Base-by-base conservation (phyloP, 2,329 filamentous ascomycete genomes). In the Pyrenochaeta sp. region DNA sequence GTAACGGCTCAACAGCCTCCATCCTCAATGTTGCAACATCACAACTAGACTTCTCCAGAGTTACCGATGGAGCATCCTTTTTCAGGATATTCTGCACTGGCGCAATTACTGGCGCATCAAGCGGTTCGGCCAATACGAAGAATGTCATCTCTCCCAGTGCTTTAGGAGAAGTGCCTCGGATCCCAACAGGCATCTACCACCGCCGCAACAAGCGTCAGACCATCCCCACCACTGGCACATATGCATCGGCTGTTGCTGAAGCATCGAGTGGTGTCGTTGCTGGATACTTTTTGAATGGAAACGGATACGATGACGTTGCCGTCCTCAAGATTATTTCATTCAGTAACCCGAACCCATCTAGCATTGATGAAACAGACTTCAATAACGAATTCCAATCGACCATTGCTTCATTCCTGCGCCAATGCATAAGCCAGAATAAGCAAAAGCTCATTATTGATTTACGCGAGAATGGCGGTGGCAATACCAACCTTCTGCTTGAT, bases 371-470 rank as follows among this genome's bases (percentile, higher is more conserved):
- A 11, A 54, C 57, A 1, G 54, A 52, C 4, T 61, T 50, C 47
- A 54, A 48, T 15, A 60, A 54, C 29, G 61, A 61, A 20, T 68
- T 72, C 15, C 79, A 78, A 50, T 61, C 67, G 30, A 58, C 67
- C 33, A 55, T 73, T 2, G 47, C 73, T 9, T 49, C 73, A 0
- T 82, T 86, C 57, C 68, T 87, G 9, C 65, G 71, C 0, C 67
- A 75, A 18, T 78, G 79, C 27, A 77, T 79, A 30, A 56, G 66
- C 0, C 74, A 75, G 7, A 77, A 79, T 2, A 86, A 85, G 66
- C 81, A 76, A 33, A 86, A 83, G 63, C 75, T 90, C 1, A 77
- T 90, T 32, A 82, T 90, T 51, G 87, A 90, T 59, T 60, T 90
- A 7, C 80, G 82, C 7, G 78, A 77, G 3, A 90, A 90, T 56